Evolutionary conservation across 768 basidiomycete genomes (phyloP), one percentile per base, ranked within the genome.

Genomic region (Calocera cornea): DNA sequence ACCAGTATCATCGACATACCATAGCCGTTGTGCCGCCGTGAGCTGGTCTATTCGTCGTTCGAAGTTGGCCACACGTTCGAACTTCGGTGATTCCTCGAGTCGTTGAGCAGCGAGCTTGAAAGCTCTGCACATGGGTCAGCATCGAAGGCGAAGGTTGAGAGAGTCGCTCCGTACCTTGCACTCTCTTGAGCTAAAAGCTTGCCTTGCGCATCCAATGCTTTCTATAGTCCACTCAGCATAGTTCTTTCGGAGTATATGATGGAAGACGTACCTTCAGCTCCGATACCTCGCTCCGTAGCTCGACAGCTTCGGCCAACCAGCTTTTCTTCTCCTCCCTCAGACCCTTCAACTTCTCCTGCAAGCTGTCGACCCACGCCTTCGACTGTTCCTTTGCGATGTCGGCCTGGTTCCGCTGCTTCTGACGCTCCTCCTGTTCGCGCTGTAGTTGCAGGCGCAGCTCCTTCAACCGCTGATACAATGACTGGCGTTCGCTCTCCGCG

Each of bases 31-130:
- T 72, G 88, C 83, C 67, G 86, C 84, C 47, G 87, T 79, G 68
- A 91, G 83, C 72, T 93, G 89, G 65, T 90, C 87, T 50, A 95
- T 91, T 71, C 90, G 87, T n/a, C 78, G 80, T 74, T 97, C 93
- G 71, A 94, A 95, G 75, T 95, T 92, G 64, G 81, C 79, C 47
- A 95, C 79, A 19, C 89, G 83, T 69, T 87, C 85, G 14, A 95
- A 83, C 73, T 94, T 94, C 72, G 89, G 89, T 68, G 86, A 83
- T 54, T 82, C 86, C 75, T 90, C 90, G 72, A 90, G 89, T 70
- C 83, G 81, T 72, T 87, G 83, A 22, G 90, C 93, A 74, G 87
- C 79, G 34, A 95, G 78, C 65, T 84, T 81, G 72, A 89, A 89
- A 0, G 90, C 84, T 29, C 87, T 81, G 50, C 1, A 34, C 41